Evolutionary conservation across 768 basidiomycete genomes (phyloP).

Genomic region (Tremella mesenterica): DNA sequence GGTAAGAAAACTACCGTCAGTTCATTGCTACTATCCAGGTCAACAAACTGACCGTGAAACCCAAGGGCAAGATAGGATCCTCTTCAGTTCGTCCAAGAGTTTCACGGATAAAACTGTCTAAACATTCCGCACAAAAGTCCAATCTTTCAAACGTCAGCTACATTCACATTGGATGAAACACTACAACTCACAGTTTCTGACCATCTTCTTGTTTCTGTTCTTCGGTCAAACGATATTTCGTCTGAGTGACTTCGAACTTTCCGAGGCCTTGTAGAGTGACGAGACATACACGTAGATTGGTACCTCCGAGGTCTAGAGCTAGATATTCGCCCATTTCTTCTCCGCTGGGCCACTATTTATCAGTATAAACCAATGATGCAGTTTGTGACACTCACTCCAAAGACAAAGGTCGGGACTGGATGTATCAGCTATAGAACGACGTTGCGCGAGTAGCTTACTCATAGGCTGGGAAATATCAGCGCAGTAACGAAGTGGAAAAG

Average conservation of each 20-base stretch:
- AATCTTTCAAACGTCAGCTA: constrained; percentile 45
- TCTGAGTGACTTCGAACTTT: constrained; percentile 95
- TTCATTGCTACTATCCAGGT: background rate
- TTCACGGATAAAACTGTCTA: constrained; percentile 76
- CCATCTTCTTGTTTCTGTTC: constrained; percentile 99
- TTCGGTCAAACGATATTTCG: constrained; percentile 92
- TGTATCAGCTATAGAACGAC: constrained; percentile 3
- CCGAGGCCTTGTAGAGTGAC: constrained; percentile 85
- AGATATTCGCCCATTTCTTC: constrained; percentile 81
- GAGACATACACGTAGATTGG: constrained; percentile 96
- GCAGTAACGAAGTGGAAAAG: background rate
- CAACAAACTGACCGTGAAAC: constrained; percentile 71
- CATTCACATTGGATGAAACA: background rate
- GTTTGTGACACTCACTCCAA: constrained; percentile 45
- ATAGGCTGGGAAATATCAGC: constrained; percentile 27
- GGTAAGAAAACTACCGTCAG: constrained; percentile 70
- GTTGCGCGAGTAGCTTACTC: constrained; percentile 25
- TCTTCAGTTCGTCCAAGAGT: constrained; percentile 49
- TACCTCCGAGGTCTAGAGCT: constrained; percentile 66
- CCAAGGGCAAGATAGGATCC: constrained; percentile 61
- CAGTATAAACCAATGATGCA: background rate
- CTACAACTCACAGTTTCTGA: constrained; percentile 58
- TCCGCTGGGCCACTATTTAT: constrained; percentile 66
- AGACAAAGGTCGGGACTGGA: constrained; percentile 92
- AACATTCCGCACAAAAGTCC: constrained; percentile 92